These are phyloP conservation scores for Candida krabiensis DNA, from an alignment of 805 yeast genomes.

Conservation along the genomic window DNA sequence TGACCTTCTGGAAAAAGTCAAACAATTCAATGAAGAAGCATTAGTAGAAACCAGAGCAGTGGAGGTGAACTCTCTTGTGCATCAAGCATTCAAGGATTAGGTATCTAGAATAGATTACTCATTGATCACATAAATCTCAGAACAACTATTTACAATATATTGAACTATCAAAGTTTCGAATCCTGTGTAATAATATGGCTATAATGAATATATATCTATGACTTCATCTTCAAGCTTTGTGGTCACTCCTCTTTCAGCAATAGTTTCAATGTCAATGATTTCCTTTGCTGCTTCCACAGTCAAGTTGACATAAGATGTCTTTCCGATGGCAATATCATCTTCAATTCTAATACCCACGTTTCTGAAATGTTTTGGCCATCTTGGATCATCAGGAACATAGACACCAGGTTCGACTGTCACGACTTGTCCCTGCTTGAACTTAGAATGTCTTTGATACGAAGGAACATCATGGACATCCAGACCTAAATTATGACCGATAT, in stretches of 20 bases:
- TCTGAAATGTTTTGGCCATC: slow-evolving; percentile 77
- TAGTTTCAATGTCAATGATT: slow-evolving; percentile 71
- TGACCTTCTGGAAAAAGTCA: slow-evolving; percentile 5
- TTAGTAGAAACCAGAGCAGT: slow-evolving; percentile 18
- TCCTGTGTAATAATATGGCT: too few species aligned
- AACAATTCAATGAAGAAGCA: slow-evolving; percentile 11
- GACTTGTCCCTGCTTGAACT: slow-evolving; percentile 69
- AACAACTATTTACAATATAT: background rate
- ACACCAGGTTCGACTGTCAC: slow-evolving; percentile 96
- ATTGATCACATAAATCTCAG: too few species aligned
- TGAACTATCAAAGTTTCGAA: too few species aligned
- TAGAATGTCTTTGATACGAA: slow-evolving; percentile 52
- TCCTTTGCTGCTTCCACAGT: slow-evolving; percentile 88
- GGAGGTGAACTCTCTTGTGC: slow-evolving; percentile 17
- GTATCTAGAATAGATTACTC: too few species aligned
- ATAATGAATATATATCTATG: slow-evolving; percentile 25
- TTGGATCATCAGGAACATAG: slow-evolving; percentile 73
- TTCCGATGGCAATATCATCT: slow-evolving; percentile 85
- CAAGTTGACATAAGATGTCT: slow-evolving; percentile 51
- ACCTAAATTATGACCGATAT: slow-evolving; percentile 94
- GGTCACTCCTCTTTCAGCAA: slow-evolving; percentile 61
- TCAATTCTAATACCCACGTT: slow-evolving; percentile 94
- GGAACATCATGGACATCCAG: slow-evolving; percentile 88
- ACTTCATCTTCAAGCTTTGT: slow-evolving; percentile 44
- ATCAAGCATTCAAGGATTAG: slow-evolving; percentile 12